phyloP scores from a whole-genome alignment of 2,329 filamentous ascomycete genomes.

The Curvularia sp. region DNA sequence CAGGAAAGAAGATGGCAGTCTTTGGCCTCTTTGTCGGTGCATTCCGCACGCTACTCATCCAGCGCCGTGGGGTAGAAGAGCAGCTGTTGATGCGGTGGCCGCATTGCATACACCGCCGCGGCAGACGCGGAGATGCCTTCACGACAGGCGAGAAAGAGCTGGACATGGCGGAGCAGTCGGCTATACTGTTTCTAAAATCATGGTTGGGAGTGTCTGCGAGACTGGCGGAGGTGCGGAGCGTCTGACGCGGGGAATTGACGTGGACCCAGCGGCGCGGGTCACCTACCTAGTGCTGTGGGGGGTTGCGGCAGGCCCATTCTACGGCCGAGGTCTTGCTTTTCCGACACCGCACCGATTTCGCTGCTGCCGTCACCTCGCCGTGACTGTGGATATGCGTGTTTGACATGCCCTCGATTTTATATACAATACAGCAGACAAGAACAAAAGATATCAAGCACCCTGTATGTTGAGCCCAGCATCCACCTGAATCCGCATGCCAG shows the following conservation, averaged over 20 bases:
- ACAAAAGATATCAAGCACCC: constrained; percentile 17
- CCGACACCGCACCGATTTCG: neutral
- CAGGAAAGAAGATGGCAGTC: constrained; percentile 52
- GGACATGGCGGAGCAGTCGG: constrained; percentile 27
- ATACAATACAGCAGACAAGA: neutral
- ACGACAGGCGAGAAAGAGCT: constrained; percentile 19
- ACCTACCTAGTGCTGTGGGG: constrained; percentile 3
- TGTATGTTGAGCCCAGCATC: constrained; percentile 48
- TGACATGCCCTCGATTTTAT: neutral
- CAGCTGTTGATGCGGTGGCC: constrained; percentile 19
- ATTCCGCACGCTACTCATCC: constrained; percentile 41
- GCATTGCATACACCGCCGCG: constrained; percentile 31
- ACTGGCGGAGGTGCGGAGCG: constrained; percentile 20
- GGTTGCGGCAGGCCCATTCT: neutral
- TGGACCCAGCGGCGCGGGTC: constrained; percentile 7
- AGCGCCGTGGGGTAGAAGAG: constrained; percentile 25
- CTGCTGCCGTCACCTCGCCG: neutral
- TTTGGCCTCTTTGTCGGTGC: constrained; percentile 40
- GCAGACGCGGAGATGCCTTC: constrained; percentile 21
- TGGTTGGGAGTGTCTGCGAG: constrained; percentile 10
- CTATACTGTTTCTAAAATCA: constrained; percentile 11
- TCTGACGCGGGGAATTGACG: constrained; percentile 13
- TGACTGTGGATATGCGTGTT: neutral
- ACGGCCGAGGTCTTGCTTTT: constrained; percentile 17
- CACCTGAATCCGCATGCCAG: constrained; percentile 56